Base-by-base conservation (phyloP, 768 basidiomycete species). In the Suillus luteus region DNA sequence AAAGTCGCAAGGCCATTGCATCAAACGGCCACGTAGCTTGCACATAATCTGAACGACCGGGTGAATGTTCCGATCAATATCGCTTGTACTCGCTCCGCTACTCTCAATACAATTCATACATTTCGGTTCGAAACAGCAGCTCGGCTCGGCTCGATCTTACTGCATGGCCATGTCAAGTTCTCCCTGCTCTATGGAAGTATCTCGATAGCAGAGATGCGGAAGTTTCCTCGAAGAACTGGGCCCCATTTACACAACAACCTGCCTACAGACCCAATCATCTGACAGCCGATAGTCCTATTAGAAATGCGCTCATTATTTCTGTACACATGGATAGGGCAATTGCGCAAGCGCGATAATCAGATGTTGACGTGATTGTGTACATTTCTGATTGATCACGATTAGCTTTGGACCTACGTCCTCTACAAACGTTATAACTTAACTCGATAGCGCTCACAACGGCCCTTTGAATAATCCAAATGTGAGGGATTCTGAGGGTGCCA, bases 391-490 rank as follows among this genome's bases (percentile, higher is more conserved):
- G 31, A 52, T 52, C 31, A 52, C 15, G 17, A 33, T 31, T 10
- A 11, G 27, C 31, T 31, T 33, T 33, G 52, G 4, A 31, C 9
- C 4, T 19, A 33, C 10, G 31, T 31, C 51, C 27, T 19, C 31
- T 15, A 7, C 14, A 31, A 51, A 51, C 48, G 15, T 51, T 51
- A 24, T 51, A 27, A 51, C 24, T 27, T 17, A 2, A 27, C 1
- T 17, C 14, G 24, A 27, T 31, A 19, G 51, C 17, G 52, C 10
- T 33, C 52, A 55, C 19, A n/a, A 7, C 31, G 19, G 19, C n/a
- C 35, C 60, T 69, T 15, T 24, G 7, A 54, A 55, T 66, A 48
- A 66, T 60, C 54, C 69, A 15, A 72, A 71, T 49, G 33, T n/a
- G 17, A 17, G 17, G 4, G 17, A 27, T 27, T 27, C 17, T 3